Base-by-base conservation (phyloP, 352 stramenopile species). In the Aphanomyces stellatus region DNA sequence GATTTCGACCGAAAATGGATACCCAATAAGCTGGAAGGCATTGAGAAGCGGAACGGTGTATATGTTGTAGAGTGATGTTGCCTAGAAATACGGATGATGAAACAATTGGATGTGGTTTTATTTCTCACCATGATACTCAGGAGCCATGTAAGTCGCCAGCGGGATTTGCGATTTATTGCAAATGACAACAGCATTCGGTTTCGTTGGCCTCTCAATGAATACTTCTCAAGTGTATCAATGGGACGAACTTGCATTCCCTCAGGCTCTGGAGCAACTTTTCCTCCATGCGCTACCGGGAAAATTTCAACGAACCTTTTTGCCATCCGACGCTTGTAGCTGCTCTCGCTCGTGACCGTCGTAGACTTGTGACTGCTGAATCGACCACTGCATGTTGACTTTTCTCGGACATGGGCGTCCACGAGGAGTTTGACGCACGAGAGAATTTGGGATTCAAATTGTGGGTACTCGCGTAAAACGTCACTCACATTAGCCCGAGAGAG, bases 401-500 rank as follows among this genome's bases (percentile, higher is more conserved):
- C 43, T 33, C 35, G 22, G 51, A 40, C n/a, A n/a, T 51, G 42
- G 15, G 31, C 43, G 8, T 51, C 42, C 22, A 27, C 57, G 30
- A 17, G 51, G 57, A 15, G 24, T 4, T 17, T n/a, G 24, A 65
- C 57, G 25, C 57, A 65, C 6, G 15, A 4, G 17, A 65, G 35
- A 41, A 65, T 65, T 53, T 65, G 57, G 19, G 19, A 19, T 35
- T 51, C 42, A 24, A 13, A 51, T 22, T 51, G 13, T 25, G 42
- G 42, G 42, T 51, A 51, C 5, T 22, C 42, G 13, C 25, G 42
- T 22, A 51, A 27, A 22, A 51, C 42, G 13, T 27, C 25, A 22
- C 42, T 13, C 8, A 51, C 42, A 22, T 24, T 13, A 10, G 42
- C 42, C 42, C 42, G 67, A 7, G 80, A 81, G 11, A 88, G 67